phyloP scores from a whole-genome alignment of 176 grass and related monocot species.

The Carex pumila region DNA sequence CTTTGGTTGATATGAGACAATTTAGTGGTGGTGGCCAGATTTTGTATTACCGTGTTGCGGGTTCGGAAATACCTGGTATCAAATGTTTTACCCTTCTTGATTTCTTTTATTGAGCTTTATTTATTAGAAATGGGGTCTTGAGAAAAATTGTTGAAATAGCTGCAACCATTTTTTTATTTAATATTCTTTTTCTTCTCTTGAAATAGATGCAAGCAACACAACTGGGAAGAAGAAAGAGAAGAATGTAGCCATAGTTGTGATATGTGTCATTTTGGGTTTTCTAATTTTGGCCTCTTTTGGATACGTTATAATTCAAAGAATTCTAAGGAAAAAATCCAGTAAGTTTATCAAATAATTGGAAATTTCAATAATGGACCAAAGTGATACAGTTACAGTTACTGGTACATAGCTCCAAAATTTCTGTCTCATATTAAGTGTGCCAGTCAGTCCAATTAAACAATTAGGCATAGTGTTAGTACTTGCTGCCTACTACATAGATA shows the following conservation, averaged over 20 bases:
- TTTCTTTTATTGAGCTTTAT: not conserved
- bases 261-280: not conserved
- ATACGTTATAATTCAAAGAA: constrained; percentile 13
- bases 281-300: not conserved
- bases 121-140: not conserved
- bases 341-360: not conserved
- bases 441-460: not conserved
- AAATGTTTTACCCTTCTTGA: not conserved
- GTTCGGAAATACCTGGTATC: constrained; percentile 32
- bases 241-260: constrained; percentile 5
- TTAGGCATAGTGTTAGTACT: not conserved
- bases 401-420: not conserved
- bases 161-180: not conserved
- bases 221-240: not conserved
- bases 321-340: not conserved
- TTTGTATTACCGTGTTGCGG: constrained; percentile 49
- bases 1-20: constrained; percentile 41
- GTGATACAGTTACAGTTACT: not conserved
- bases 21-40: constrained; percentile 41
- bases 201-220: not conserved
- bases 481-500: not conserved
- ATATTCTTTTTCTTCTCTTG: not conserved
- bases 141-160: not conserved
- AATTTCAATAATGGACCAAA: not conserved
- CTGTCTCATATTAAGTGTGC: not conserved